Evolutionary conservation across 176 grass and related monocot species (phyloP).

Genomic region (Poa annua): DNA sequence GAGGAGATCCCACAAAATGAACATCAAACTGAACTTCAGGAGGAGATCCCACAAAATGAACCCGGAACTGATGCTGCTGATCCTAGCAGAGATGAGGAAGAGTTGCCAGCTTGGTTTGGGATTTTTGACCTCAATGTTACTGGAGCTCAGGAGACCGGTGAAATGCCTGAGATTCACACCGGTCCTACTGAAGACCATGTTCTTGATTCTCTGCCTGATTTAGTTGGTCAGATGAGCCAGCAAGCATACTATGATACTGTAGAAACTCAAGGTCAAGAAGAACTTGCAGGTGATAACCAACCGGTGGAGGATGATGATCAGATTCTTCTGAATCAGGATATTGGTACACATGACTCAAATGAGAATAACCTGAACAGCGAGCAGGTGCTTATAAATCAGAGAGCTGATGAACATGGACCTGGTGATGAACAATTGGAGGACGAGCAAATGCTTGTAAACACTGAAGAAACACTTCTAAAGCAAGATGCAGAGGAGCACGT

Average conservation of each 20-base stretch:
- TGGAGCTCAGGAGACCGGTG: constrained; percentile 35
- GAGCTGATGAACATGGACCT: not conserved
- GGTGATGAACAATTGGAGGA: constrained; percentile 31
- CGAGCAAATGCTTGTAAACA: constrained; percentile 26
- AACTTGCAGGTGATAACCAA: constrained; percentile 14
- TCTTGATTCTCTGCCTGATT: constrained; percentile 31
- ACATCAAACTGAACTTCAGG: not conserved
- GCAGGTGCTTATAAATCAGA: constrained; percentile 15
- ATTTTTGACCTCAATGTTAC: constrained; percentile 56
- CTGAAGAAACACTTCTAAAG: not conserved
- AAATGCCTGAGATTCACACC: constrained; percentile 30
- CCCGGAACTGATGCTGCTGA: constrained; percentile 29
- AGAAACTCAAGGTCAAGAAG: constrained; percentile 41
- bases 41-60: constrained; percentile 5
- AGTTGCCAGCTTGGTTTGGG: constrained; percentile 44
- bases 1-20: constrained; percentile 28
- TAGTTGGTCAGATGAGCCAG: constrained; percentile 34
- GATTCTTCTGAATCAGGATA: constrained; percentile 32
- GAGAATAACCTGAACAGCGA: constrained; percentile 25
- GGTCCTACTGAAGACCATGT: constrained; percentile 34
- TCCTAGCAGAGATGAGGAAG: constrained; percentile 48
- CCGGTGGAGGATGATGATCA: not conserved
- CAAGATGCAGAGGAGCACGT: not conserved
- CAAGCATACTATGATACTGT: not conserved
- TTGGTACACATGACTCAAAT: constrained; percentile 14